Base-by-base conservation (phyloP, 2,329 filamentous ascomycete species). In the Gaeumannomyces sp. region DNA sequence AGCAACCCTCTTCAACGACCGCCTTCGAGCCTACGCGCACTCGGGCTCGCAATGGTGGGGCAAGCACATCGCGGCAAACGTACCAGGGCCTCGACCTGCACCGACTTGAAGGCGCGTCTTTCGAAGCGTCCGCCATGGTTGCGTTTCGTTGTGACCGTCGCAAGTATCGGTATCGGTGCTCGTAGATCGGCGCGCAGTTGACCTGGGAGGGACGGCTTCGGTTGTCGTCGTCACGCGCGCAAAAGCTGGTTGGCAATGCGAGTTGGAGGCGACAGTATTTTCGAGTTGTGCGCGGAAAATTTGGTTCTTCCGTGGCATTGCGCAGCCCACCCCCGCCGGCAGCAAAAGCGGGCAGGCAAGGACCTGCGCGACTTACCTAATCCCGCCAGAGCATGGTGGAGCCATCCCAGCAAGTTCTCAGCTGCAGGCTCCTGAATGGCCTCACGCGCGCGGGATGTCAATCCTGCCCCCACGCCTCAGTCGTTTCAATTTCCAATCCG, bases 1-100 rank as follows among this genome's bases (percentile, higher is more conserved):
- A 63, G 59, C 53, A 31, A 29, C 72, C 70, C 70, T 70, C 66
- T 71, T 69, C 11, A 35, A 35, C 33, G 33, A 35, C 8, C 11
- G 10, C 33, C 33, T 35, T 35, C 33, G 33, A 35, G 33, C 8
- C 8, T 11, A 11, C 33, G 33, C 6, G 31, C 31, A 31, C 31
- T 7, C 31, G 31, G 4, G 67, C 70, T 70, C 67, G 70, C 69
- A 69, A 66, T 71, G 67, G 66, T 67, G 66, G 69, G 63, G 69
- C 66, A 67, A 67, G 66, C 68, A 67, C 66, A 68, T 70, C 69
- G 69, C 68, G 66, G 66, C 68, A 66, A 69, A 79, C 88, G 77
- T 85, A 96, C 94, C 83, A 98, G 83, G 74, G 94, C 92, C 83
- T 97, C 93, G 75, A 98, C 89, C 83, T 96, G 92, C 73, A 97